These are phyloP conservation scores for Cladosporium sp. DNA, from an alignment of 2,329 filamentous ascomycete species.

Conservation along the genomic window DNA sequence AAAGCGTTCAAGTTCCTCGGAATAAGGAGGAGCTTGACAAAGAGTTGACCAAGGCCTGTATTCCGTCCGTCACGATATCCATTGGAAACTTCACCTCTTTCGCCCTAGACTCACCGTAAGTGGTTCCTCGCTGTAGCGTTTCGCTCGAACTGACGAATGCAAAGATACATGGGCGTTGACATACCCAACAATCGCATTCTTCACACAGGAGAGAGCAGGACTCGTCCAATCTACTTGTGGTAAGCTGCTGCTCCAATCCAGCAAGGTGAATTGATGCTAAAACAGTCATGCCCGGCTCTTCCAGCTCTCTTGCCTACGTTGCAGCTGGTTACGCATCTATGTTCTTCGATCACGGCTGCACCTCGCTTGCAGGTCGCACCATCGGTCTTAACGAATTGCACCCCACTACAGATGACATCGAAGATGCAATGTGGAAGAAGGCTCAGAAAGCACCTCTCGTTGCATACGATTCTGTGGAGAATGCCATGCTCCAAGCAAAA, in stretches of 20 bases:
- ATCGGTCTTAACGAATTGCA: background rate
- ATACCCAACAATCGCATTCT: constrained; percentile 1
- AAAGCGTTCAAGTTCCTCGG: background rate
- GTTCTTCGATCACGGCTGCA: background rate
- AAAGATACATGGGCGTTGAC: constrained; percentile 1
- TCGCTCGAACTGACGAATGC: background rate
- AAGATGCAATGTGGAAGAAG: background rate
- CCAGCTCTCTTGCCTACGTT: constrained; percentile 1
- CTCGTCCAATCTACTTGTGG: background rate
- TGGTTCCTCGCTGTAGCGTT: background rate
- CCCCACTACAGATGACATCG: background rate
- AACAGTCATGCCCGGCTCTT: background rate
- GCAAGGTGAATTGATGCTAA: background rate
- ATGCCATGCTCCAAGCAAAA: background rate
- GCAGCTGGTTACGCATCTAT: background rate
- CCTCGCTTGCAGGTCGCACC: background rate
- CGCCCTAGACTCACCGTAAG: constrained; percentile 1
- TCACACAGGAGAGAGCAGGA: background rate
- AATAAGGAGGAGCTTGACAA: background rate
- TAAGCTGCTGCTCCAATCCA: background rate
- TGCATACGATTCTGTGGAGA: background rate
- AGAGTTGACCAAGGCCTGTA: background rate
- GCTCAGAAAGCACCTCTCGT: background rate
- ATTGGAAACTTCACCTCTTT: constrained; percentile 6
- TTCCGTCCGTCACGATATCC: background rate